Percentiles rank a stretch among this genome's conserved stretches.
Evolutionary conservation across 495 filamentous ascomycete species (phyloP).

Genomic region (Podospora pseudopauciseta): DNA sequence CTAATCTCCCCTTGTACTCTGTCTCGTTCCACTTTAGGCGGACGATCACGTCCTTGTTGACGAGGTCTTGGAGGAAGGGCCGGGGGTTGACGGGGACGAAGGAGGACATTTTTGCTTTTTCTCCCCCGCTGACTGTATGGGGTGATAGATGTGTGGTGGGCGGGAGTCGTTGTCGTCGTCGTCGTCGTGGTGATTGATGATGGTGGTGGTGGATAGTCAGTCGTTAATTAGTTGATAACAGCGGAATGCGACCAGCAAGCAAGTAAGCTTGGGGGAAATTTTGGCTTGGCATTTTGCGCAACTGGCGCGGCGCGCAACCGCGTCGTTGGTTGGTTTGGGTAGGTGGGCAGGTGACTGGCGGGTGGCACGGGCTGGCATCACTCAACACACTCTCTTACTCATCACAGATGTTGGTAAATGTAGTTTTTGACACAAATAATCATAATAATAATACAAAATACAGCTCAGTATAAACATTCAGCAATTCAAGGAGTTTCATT

Average conservation of each 20-base stretch:
- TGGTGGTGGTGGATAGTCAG: neutral
- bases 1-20: conserved; percentile 89
- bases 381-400: neutral
- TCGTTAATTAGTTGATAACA: neutral
- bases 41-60: conserved; percentile 85
- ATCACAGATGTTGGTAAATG: neutral
- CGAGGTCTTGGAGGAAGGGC: conserved; percentile 40
- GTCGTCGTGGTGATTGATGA: neutral
- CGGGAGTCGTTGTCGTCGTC: neutral
- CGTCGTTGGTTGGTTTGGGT: neutral
- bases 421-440: too few species aligned
- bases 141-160: neutral
- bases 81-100: conserved; percentile 37
- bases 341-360: neutral
- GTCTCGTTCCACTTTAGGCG: conserved; percentile 97
- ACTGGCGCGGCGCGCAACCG: neutral
- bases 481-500: conserved; percentile 11
- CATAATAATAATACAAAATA: neutral
- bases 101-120: conserved; percentile 20
- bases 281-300: conserved; percentile 19
- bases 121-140: neutral
- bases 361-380: neutral
- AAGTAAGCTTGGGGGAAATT: conserved; percentile 12
- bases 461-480: neutral
- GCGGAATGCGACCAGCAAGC: neutral